A percentile compares a stretch with the other conserved stretches of the same genome.
Evolutionary conservation across 169 alveolate species (phyloP).

Genomic region (Nephromyces sp.): DNA sequence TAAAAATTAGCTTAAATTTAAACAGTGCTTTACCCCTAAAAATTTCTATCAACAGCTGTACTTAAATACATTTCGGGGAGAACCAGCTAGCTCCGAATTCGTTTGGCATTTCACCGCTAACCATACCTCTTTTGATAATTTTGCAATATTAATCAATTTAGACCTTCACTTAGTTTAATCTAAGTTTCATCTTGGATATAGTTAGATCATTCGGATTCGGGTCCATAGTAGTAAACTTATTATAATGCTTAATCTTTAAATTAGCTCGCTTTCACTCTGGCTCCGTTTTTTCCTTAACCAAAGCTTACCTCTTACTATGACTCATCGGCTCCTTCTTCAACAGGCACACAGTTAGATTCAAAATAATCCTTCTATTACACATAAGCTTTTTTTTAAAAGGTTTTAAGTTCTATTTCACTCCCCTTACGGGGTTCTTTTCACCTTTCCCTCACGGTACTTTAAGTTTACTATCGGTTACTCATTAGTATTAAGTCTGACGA

Average conservation of each 20-base stretch:
- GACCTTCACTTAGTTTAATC: conserved; percentile 24
- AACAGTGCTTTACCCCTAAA: conserved; percentile 19
- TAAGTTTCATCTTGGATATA: conserved; percentile 37
- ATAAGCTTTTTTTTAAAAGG: not conserved
- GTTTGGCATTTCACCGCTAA: conserved; percentile 60
- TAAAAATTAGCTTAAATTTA: not conserved
- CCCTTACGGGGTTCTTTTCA: too few relatives aligned
- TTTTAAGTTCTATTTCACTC: not conserved
- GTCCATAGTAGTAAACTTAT: conserved; percentile 32
- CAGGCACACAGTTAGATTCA: not conserved
- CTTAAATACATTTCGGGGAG: conserved; percentile 53
- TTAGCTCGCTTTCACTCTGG: conserved; percentile 14
- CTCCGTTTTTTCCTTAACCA: conserved; percentile 4
- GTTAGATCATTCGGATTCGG: conserved; percentile 54
- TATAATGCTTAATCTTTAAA: not conserved
- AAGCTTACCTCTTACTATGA: not conserved
- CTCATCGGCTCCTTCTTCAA: conserved; percentile 1
- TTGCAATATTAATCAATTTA: conserved; percentile 55
- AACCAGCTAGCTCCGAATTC: conserved; percentile 57
- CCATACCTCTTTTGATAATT: conserved; percentile 46
- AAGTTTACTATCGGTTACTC: too few relatives aligned
- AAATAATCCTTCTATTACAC: not conserved
- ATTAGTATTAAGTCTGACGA: not conserved
- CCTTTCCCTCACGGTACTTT: too few relatives aligned
- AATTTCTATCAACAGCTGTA: conserved; percentile 17